Percentiles rank a stretch among this genome's conserved stretches.
Evolutionary conservation across 2,329 filamentous ascomycete genomes (phyloP).

Genomic region (Cryphonectria radicalis): DNA sequence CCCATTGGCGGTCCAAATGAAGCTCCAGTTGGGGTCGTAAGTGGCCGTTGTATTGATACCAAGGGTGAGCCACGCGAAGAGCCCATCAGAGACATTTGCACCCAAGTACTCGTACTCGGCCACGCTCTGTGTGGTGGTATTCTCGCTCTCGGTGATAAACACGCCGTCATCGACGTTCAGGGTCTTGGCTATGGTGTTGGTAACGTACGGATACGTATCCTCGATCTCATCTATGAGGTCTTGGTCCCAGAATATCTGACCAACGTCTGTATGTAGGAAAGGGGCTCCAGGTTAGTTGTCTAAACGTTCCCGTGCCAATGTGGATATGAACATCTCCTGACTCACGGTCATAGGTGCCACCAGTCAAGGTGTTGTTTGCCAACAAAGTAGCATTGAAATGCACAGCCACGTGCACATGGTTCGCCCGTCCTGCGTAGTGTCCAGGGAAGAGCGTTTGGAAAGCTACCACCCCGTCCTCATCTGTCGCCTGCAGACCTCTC

Average conservation of each 20-base stretch:
- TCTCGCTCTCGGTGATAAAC: conserved; percentile 35
- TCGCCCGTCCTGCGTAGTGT: conserved; percentile 45
- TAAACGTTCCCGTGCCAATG: no score
- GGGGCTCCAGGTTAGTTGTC: no score
- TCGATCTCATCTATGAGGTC: conserved; percentile 43
- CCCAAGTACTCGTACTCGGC: conserved; percentile 47
- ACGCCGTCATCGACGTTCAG: conserved; percentile 37
- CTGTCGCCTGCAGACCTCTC: conserved; percentile 51
- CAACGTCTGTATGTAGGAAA: conserved; percentile 42
- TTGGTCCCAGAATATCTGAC: conserved; percentile 49
- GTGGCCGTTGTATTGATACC: no score
- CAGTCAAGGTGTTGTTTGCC: conserved; percentile 44
- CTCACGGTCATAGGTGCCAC: conserved; percentile 34
- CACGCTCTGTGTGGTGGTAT: conserved; percentile 42
- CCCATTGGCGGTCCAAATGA: no score
- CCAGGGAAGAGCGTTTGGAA: conserved; percentile 54
- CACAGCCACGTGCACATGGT: conserved; percentile 48
- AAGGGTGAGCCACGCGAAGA: conserved; percentile 28
- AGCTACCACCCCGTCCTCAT: conserved; percentile 51
- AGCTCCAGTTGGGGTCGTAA: no score
- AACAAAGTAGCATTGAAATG: conserved; percentile 42
- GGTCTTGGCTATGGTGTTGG: conserved; percentile 40
- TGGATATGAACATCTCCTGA: no score
- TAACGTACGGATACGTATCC: conserved; percentile 42
- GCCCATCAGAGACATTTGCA: conserved; percentile 13